A percentile compares a stretch with the other conserved stretches of the same genome.
Evolutionary conservation across 1,284 basidiomycete genomes (phyloP).

Genomic region (Tetrapyrgos nigripes): DNA sequence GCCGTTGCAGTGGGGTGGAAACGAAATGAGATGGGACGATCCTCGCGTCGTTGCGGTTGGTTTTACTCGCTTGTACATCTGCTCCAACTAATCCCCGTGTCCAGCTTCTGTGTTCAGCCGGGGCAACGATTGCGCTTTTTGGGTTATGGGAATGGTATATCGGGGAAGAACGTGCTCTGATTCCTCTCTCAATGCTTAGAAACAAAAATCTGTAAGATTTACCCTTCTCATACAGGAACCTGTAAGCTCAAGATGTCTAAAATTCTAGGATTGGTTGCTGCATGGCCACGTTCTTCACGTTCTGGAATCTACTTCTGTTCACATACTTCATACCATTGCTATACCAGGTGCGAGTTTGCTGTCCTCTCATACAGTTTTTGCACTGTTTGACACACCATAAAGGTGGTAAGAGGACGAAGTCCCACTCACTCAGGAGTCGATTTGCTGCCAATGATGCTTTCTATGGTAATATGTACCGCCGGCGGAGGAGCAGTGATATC

Average conservation of each 20-base stretch:
- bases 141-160: conserved; percentile 2
- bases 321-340: conserved; percentile 8
- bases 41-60: conserved; percentile 31
- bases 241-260: neutral
- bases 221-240: neutral
- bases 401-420: conserved; percentile 37
- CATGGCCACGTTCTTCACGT: conserved; percentile 18
- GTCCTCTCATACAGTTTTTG: neutral
- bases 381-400: conserved; percentile 31
- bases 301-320: conserved; percentile 19
- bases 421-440: conserved; percentile 49
- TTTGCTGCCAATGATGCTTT: conserved; percentile 49
- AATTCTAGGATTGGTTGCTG: conserved; percentile 3
- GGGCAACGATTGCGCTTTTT: conserved; percentile 10
- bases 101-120: conserved; percentile 8
- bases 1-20: conserved; percentile 40
- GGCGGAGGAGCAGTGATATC: conserved; percentile 40
- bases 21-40: conserved; percentile 44
- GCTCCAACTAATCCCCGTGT: neutral
- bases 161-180: conserved; percentile 15
- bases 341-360: neutral
- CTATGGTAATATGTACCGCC: conserved; percentile 41
- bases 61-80: neutral
- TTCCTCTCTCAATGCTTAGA: conserved; percentile 2
- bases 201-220: neutral